phyloP scores from a whole-genome alignment of 2,329 filamentous ascomycete species.

The Fusarium nanum region DNA sequence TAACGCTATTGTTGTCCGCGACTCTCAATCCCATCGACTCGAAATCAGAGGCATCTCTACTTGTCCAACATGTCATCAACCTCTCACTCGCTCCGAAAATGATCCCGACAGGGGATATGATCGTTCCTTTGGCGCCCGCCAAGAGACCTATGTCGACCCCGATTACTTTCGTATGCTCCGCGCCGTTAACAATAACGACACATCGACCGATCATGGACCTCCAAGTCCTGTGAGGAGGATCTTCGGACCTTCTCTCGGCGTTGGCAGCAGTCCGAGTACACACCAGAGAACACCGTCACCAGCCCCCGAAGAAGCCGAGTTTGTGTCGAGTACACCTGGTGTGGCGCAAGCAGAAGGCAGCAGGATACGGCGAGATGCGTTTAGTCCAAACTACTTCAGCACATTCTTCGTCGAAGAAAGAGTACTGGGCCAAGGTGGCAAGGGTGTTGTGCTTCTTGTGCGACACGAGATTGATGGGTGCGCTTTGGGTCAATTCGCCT shows the following conservation, averaged over 20 bases:
- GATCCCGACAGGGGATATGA: conserved; percentile 66
- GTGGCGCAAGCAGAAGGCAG: conserved; percentile 63
- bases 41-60: conserved; percentile 81
- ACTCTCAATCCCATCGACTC: conserved; percentile 85
- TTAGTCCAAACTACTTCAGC: conserved; percentile 92
- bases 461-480: conserved; percentile 92
- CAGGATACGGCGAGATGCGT: conserved; percentile 86
- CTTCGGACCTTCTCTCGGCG: conserved; percentile 58
- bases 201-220: conserved; percentile 58
- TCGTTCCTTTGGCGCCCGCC: conserved; percentile 51
- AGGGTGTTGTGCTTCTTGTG: conserved; percentile 94
- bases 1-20: conserved; percentile 91
- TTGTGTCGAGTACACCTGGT: conserved; percentile 64
- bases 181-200: conserved; percentile 59
- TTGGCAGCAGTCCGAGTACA: conserved; percentile 19
- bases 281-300: conserved; percentile 31
- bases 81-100: conserved; percentile 61
- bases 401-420: conserved; percentile 92
- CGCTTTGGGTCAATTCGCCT: conserved; percentile 89
- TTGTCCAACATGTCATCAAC: conserved; percentile 92
- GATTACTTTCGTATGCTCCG: conserved; percentile 96
- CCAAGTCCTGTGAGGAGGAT: conserved; percentile 67
- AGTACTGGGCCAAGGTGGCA: conserved; percentile 88
- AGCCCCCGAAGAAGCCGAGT: conserved; percentile 56
- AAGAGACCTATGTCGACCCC: conserved; percentile 83